Percentiles rank a stretch among this genome's conserved stretches.
These are phyloP conservation scores for Theileria orientalis DNA, from an alignment of 169 alveolate genomes.

Conservation along the genomic window DNA sequence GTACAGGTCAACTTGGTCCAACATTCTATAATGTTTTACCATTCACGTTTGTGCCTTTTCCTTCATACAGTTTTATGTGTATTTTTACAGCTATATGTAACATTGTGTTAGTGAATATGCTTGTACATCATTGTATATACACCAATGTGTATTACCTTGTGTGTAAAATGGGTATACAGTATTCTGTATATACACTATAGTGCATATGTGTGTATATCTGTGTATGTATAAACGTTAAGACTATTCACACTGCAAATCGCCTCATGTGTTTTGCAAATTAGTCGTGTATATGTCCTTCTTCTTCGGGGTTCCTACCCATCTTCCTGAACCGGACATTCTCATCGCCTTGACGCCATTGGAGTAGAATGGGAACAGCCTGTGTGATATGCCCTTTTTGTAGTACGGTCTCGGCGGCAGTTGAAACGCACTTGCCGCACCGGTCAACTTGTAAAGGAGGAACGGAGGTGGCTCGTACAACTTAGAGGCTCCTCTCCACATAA, in stretches of 20 bases:
- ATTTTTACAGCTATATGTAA: background rate
- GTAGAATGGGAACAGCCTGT: conserved; percentile 41
- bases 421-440: conserved; percentile 41
- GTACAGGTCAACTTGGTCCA: conserved; percentile 30
- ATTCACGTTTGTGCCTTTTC: background rate
- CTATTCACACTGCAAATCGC: background rate
- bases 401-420: conserved; percentile 55
- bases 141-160: background rate
- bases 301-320: conserved; percentile 27
- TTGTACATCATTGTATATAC: background rate
- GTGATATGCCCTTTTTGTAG: conserved; percentile 49
- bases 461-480: conserved; percentile 60
- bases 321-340: conserved; percentile 23
- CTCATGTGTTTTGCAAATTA: background rate
- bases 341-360: conserved; percentile 37
- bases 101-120: background rate
- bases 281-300: conserved; percentile 11
- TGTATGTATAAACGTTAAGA: background rate
- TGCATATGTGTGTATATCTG: background rate
- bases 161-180: background rate
- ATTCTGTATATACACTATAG: background rate
- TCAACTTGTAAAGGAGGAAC: conserved; percentile 36
- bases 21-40: background rate
- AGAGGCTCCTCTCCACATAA: conserved; percentile 41
- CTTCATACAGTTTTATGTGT: background rate